Evolutionary conservation across 192 early-diverging fungal genomes (phyloP).

Genomic region (Podila epicladia): DNA sequence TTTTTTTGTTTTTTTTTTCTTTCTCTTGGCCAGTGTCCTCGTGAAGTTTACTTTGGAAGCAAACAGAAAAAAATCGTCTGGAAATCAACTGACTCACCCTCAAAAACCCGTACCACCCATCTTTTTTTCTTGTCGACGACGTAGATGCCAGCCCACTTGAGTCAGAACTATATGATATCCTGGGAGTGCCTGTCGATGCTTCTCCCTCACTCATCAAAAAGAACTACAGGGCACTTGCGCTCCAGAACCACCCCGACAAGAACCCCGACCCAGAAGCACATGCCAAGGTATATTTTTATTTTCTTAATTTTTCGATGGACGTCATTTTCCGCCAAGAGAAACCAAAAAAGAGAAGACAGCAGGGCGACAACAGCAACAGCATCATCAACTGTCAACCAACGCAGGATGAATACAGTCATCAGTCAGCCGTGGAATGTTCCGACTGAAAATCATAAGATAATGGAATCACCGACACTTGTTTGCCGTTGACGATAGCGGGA

Average conservation of each 20-base stretch:
- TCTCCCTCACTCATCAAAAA: slow-evolving; percentile 91
- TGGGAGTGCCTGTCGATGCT: slow-evolving; percentile 80
- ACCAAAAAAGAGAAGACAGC: too few relatives aligned
- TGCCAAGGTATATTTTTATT: slow-evolving; percentile 61
- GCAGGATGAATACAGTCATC: too few relatives aligned
- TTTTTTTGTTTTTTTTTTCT: neutral
- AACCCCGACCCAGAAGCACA: slow-evolving; percentile 74
- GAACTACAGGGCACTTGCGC: slow-evolving; percentile 85
- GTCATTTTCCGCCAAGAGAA: neutral
- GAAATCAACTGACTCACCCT: too few relatives aligned
- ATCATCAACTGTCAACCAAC: neutral
- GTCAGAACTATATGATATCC: slow-evolving; percentile 90
- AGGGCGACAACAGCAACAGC: neutral
- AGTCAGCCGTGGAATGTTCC: too few relatives aligned
- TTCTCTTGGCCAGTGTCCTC: neutral
- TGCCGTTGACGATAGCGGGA: too few relatives aligned
- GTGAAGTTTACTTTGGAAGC: neutral
- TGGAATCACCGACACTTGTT: too few relatives aligned
- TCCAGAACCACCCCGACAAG: slow-evolving; percentile 95
- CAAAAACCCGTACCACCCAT: neutral
- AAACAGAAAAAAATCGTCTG: too few relatives aligned
- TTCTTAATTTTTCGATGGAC: neutral
- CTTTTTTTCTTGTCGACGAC: neutral
- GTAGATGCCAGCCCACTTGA: slow-evolving; percentile 80
- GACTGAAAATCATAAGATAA: too few relatives aligned